Evolutionary conservation across 1,284 basidiomycete genomes (phyloP).

Genomic region (Amylostereum areolatum): DNA sequence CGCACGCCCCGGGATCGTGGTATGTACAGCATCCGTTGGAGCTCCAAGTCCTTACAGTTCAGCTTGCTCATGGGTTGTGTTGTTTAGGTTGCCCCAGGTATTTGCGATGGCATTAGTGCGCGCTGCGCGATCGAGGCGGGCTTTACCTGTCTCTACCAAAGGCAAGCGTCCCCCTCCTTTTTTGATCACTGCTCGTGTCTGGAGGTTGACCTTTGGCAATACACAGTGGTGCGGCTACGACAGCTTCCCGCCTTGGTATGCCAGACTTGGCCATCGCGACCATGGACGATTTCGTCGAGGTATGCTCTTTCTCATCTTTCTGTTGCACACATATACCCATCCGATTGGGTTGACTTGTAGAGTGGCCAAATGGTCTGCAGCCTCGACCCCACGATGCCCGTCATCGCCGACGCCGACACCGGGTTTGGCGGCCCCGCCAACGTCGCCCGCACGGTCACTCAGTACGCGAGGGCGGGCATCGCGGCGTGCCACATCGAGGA

Average conservation of each 20-base stretch:
- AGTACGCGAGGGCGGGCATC: constrained; percentile 68
- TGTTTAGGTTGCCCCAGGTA: constrained; percentile 65
- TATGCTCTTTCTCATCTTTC: too few relatives aligned
- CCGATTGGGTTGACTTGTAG: too few relatives aligned
- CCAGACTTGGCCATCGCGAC: constrained; percentile 79
- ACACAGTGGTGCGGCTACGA: constrained; percentile 69
- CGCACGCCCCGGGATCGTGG: constrained; percentile 70
- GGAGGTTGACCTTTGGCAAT: background rate
- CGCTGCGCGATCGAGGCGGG: constrained; percentile 74
- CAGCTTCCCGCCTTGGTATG: constrained; percentile 69
- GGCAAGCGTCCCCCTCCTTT: constrained; percentile 22
- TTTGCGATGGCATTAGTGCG: constrained; percentile 78
- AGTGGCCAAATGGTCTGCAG: constrained; percentile 62
- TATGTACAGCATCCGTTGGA: constrained; percentile 32
- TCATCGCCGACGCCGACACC: constrained; percentile 81
- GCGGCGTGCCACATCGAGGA: constrained; percentile 80
- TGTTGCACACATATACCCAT: too few relatives aligned
- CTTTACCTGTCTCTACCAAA: constrained; percentile 72
- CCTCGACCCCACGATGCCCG: constrained; percentile 55
- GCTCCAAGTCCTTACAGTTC: too few relatives aligned
- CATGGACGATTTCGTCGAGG: constrained; percentile 71
- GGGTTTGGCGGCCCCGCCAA: constrained; percentile 76
- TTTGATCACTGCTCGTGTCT: background rate
- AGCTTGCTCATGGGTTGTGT: too few relatives aligned
- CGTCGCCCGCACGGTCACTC: constrained; percentile 69